Conservation (phyloP, 2,329 filamentous ascomycete genomes). For the Sporothrix pallida region DNA sequence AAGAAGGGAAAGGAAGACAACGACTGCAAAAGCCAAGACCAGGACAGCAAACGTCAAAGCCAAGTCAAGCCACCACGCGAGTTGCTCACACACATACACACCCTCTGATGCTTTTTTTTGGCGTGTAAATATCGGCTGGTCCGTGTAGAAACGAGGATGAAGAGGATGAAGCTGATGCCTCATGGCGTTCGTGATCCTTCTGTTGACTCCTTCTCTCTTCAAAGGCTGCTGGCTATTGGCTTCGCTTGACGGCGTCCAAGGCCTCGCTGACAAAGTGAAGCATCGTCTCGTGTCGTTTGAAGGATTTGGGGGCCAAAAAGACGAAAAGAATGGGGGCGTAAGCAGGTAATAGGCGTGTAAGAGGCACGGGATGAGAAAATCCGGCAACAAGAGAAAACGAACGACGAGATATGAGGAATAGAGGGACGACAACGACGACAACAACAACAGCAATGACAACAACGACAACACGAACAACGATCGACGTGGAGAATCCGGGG, state of each 20-base stretch:
- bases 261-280: neutral
- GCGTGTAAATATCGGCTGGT: neutral
- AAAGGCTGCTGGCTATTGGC: neutral
- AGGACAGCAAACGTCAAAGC: too few species aligned
- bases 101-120: neutral
- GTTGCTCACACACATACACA: neutral
- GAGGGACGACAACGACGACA: neutral
- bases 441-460: neutral
- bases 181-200: neutral
- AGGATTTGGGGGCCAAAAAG: neutral
- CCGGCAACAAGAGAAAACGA: neutral
- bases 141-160: neutral
- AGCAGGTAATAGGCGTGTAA: too few species aligned
- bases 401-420: neutral
- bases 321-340: too few species aligned
- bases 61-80: conserved; percentile 14
- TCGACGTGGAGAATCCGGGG: conserved; percentile 26
- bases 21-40: too few species aligned
- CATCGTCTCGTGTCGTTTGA: conserved; percentile 25
- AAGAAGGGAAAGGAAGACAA: neutral
- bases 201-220: neutral
- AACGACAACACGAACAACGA: neutral
- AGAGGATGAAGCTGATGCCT: too few species aligned
- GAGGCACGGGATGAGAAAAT: neutral
- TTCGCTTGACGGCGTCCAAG: neutral